Evolutionary conservation across 257 asterid genomes (phyloP).

Genomic region (Solanum raphanifolium): DNA sequence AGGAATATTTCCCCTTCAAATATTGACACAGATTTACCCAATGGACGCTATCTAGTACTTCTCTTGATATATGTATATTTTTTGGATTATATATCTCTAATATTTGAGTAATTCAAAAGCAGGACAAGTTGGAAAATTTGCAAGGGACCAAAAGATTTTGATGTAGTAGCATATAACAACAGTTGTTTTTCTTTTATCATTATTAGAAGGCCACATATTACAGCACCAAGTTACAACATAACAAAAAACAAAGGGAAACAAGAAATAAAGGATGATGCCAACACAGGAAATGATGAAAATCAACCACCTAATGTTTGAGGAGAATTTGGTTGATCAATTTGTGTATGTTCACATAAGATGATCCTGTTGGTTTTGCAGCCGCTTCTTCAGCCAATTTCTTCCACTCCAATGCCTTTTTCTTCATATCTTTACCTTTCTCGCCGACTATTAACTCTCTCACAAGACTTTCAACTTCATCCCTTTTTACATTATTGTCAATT

Average conservation of each 20-base stretch:
- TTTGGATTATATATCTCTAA: not conserved
- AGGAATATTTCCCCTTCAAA: not conserved
- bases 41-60: not conserved
- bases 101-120: not conserved
- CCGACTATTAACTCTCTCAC: slow-evolving; percentile 10
- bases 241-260: not conserved
- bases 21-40: not conserved
- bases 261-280: not conserved
- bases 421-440: slow-evolving; percentile 1
- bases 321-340: not conserved
- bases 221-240: not conserved
- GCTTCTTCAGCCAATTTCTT: slow-evolving; percentile 5
- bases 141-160: not conserved
- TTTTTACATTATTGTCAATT: slow-evolving; percentile 6
- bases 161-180: not conserved
- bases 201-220: not conserved
- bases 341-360: not conserved
- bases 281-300: not conserved
- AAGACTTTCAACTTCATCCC: not conserved
- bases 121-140: not conserved
- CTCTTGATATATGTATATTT: not conserved
- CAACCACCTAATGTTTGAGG: not conserved
- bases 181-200: not conserved
- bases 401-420: slow-evolving; percentile 8
- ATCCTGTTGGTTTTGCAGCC: not conserved